Evolutionary conservation across 2,329 filamentous ascomycete species (phyloP).

Genomic region (Clarireedia sp.): DNA sequence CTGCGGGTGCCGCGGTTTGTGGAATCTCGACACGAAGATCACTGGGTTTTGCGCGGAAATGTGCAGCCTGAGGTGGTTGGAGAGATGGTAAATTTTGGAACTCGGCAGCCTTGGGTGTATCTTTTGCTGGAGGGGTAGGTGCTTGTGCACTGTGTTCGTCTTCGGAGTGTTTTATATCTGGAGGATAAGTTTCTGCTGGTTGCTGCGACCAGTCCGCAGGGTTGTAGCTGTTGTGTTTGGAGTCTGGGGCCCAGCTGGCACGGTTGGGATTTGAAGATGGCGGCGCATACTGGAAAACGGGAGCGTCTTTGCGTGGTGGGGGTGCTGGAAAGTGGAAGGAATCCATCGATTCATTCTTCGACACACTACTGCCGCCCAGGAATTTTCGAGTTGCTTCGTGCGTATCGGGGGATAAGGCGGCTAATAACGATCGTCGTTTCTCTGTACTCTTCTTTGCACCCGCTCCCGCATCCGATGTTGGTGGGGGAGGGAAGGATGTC

Average conservation of each 20-base stretch:
- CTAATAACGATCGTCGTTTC: constrained; percentile 30
- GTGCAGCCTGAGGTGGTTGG: constrained; percentile 15
- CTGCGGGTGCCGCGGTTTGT: constrained; percentile 2
- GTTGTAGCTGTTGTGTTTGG: constrained; percentile 24
- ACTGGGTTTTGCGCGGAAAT: constrained; percentile 15
- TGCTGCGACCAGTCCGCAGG: constrained; percentile 21
- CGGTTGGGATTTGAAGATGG: constrained; percentile 34
- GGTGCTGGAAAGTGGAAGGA: constrained; percentile 51
- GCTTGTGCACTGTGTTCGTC: constrained; percentile 16
- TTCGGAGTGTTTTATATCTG: neutral
- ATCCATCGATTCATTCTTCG: constrained; percentile 22
- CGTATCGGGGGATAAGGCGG: constrained; percentile 18
- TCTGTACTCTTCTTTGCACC: constrained; percentile 42
- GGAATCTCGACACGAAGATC: constrained; percentile 22
- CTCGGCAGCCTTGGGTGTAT: neutral
- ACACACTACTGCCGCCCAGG: constrained; percentile 18
- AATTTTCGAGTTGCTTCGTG: constrained; percentile 35
- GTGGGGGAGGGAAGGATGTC: constrained; percentile 26
- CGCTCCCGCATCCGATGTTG: constrained; percentile 12
- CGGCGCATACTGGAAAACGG: constrained; percentile 53
- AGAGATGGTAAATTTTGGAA: constrained; percentile 1
- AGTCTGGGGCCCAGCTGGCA: constrained; percentile 5
- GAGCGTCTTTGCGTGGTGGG: constrained; percentile 38
- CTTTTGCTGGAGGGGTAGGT: constrained; percentile 8
- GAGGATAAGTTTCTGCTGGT: constrained; percentile 17